A percentile compares a stretch with the other conserved stretches of the same genome.
Conservation (phyloP, 495 filamentous ascomycete genomes). For the Antarctomyces pellizariae region DNA sequence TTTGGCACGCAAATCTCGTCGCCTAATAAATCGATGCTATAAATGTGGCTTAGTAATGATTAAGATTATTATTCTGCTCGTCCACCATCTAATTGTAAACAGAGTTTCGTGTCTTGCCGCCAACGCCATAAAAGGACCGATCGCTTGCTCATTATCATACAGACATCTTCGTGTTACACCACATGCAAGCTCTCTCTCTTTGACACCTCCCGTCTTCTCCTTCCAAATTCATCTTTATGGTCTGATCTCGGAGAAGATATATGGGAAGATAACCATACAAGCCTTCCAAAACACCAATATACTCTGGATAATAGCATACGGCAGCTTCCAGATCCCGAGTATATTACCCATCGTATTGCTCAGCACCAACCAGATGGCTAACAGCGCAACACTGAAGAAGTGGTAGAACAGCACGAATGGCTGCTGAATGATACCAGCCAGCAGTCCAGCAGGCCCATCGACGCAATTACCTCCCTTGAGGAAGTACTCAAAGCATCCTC, state of each 20-base stretch:
- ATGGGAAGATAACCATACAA: constrained; percentile 72
- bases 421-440: constrained; percentile 60
- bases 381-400: constrained; percentile 82
- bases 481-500: constrained; percentile 88
- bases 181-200: constrained; percentile 1
- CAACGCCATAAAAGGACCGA: too few relatives aligned
- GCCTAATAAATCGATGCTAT: too few relatives aligned
- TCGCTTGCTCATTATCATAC: too few relatives aligned
- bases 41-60: too few relatives aligned
- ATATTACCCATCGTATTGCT: constrained; percentile 17
- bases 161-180: neutral
- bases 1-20: too few relatives aligned
- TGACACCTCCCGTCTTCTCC: too few relatives aligned
- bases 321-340: constrained; percentile 31
- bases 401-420: constrained; percentile 69
- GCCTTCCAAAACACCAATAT: constrained; percentile 64
- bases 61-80: too few relatives aligned
- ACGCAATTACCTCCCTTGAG: constrained; percentile 45
- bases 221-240: constrained; percentile 2
- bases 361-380: constrained; percentile 63
- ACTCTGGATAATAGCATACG: constrained; percentile 33
- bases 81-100: too few relatives aligned
- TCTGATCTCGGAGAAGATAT: constrained; percentile 26
- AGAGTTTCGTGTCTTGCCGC: too few relatives aligned
- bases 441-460: constrained; percentile 54